Percentiles rank a stretch among this genome's conserved stretches.
Evolutionary conservation across 1,139 yeast genomes (phyloP).

Genomic region (Debaryomycetaceae sp.): DNA sequence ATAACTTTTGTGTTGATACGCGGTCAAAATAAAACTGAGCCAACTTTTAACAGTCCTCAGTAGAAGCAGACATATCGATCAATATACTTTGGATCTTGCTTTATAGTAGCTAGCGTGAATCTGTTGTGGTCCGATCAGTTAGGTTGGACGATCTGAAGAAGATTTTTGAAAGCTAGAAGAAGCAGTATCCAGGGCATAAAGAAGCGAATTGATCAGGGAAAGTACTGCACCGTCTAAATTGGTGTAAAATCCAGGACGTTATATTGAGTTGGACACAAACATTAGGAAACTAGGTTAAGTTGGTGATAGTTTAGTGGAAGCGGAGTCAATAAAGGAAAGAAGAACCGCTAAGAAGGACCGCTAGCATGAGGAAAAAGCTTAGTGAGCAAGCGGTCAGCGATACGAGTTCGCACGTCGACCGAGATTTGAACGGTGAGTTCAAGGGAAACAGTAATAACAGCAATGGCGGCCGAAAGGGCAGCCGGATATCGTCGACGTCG

Average conservation of each 20-base stretch:
- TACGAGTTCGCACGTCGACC: conserved; percentile 13
- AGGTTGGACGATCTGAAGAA: not conserved
- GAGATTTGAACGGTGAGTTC: conserved; percentile 30
- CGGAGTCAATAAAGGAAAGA: not conserved
- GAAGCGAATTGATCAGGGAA: not conserved
- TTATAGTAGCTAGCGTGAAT: not conserved
- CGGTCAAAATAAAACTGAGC: not conserved
- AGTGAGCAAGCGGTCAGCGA: conserved; percentile 21
- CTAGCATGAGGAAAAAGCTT: conserved; percentile 23
- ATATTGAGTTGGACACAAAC: not conserved
- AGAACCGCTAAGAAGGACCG: not conserved
- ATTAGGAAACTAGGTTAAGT: not conserved
- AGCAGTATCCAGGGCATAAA: not conserved
- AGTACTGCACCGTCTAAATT: not conserved
- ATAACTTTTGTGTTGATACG: not conserved
- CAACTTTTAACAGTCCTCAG: too few species aligned
- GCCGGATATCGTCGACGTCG: conserved; percentile 36
- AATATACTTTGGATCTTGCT: not conserved
- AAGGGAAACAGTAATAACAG: conserved; percentile 18
- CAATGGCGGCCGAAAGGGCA: conserved; percentile 5
- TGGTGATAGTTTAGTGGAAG: not conserved
- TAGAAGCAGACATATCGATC: not conserved
- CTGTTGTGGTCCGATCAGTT: not conserved
- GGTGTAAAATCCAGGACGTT: not conserved
- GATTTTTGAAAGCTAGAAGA: not conserved